These are phyloP conservation scores for Fonsecaea nubica DNA, from an alignment of 2,329 filamentous ascomycete species.

Conservation along the genomic window DNA sequence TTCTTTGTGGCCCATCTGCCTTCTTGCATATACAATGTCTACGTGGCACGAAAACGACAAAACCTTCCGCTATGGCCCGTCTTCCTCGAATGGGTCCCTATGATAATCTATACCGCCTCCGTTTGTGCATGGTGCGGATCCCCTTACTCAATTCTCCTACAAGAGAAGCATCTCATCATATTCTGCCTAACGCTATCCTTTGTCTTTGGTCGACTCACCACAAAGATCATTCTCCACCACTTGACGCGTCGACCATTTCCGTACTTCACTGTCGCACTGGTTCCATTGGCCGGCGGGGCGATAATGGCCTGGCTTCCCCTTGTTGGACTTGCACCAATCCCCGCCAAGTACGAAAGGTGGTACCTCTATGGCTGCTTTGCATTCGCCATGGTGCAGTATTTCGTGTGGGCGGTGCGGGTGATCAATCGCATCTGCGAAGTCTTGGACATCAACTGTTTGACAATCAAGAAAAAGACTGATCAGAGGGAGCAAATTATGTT, in stretches of 20 bases:
- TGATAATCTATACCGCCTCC: conserved; percentile 77
- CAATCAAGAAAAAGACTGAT: conserved; percentile 62
- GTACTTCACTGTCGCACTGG: conserved; percentile 92
- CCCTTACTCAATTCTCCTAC: conserved; percentile 80
- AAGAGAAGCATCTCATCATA: conserved; percentile 85
- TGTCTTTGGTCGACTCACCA: conserved; percentile 97
- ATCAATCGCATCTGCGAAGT: conserved; percentile 90
- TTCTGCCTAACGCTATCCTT: conserved; percentile 96
- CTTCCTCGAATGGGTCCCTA: conserved; percentile 92
- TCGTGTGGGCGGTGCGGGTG: conserved; percentile 89
- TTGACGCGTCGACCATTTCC: conserved; percentile 92
- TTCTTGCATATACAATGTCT: conserved; percentile 86
- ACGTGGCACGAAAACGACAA: conserved; percentile 73
- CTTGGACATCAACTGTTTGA: conserved; percentile 92
- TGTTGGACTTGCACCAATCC: conserved; percentile 69
- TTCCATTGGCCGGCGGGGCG: conserved; percentile 84
- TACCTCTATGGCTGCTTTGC: conserved; percentile 86
- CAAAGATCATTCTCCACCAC: conserved; percentile 97
- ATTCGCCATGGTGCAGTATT: conserved; percentile 85
- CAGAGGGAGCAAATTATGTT: conserved; percentile 13
- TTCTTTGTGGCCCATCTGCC: conserved; percentile 79
- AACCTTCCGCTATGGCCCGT: conserved; percentile 78
- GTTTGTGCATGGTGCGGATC: conserved; percentile 87
- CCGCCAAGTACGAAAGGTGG: conserved; percentile 70
- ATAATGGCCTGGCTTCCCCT: conserved; percentile 81